These are phyloP conservation scores for Pseudonitzschia multiseries DNA, from an alignment of 108 stramenopile species.

Conservation along the genomic window DNA sequence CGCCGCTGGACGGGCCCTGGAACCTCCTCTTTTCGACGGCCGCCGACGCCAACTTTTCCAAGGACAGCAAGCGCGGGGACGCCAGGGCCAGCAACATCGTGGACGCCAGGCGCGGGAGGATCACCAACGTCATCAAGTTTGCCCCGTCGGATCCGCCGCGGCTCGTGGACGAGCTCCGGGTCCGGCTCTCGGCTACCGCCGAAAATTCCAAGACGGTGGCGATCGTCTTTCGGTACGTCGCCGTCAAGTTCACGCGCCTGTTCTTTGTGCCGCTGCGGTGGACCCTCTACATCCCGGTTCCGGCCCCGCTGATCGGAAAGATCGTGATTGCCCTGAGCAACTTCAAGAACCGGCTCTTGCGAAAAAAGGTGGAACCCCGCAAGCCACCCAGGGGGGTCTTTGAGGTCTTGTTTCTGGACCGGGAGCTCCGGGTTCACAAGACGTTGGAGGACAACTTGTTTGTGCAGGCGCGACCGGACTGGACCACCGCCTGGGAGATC, in stretches of 20 bases:
- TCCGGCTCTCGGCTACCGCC: slow-evolving; percentile 31
- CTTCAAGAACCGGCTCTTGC: slow-evolving; percentile 8
- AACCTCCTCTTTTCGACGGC: slow-evolving; percentile 62
- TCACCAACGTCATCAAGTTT: slow-evolving; percentile 47
- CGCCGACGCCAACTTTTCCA: slow-evolving; percentile 51
- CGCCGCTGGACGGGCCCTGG: slow-evolving; percentile 59
- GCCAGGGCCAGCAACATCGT: slow-evolving; percentile 48
- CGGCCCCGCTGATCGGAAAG: slow-evolving; percentile 31
- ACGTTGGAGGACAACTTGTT: slow-evolving; percentile 53
- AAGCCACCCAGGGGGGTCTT: slow-evolving; percentile 41
- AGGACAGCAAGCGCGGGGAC: slow-evolving; percentile 42
- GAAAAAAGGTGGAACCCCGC: slow-evolving; percentile 21
- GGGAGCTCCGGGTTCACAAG: slow-evolving; percentile 42
- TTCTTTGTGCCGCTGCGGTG: slow-evolving; percentile 22
- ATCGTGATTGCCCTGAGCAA: slow-evolving; percentile 17
- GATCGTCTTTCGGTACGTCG: slow-evolving; percentile 56
- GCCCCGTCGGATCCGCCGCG: slow-evolving; percentile 14
- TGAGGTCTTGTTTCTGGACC: slow-evolving; percentile 49
- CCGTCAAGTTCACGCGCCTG: slow-evolving; percentile 44
- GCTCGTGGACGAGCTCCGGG: slow-evolving; percentile 31
- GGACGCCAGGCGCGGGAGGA: slow-evolving; percentile 29
- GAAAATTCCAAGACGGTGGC: slow-evolving; percentile 35
- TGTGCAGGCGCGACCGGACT: slow-evolving; percentile 39
- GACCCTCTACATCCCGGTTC: slow-evolving; percentile 43
- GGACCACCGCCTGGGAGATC: slow-evolving; percentile 22